Evolutionary conservation across 345 rosid genomes (phyloP), one percentile per base, ranked within the genome.

Genomic region (Citrus trifoliata): DNA sequence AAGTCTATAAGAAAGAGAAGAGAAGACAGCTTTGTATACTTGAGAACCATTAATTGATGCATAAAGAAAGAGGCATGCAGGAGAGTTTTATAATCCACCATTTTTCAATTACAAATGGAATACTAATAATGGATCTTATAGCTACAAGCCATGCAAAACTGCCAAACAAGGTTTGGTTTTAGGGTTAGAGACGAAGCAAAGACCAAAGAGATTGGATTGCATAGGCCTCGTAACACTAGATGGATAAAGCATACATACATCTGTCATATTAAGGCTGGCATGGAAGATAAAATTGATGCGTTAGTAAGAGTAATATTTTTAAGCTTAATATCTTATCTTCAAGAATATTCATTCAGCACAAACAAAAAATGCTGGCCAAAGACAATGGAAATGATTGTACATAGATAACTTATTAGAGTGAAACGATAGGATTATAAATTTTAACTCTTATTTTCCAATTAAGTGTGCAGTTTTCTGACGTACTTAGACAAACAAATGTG

Each of bases 271-370:
- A 12, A 42, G 51, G 0, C 16, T 32, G 22, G 10, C 12, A 7
- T 32, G 3, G 40, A 65, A 30, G 40, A 65, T 2, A 32, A 32
- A 32, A 32, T 65, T 30, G 6, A 65, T 24, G 68, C 5, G 5
- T 18, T 18, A 33, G 7, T 33, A 63, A 63, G 68, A 33, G 16
- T 3, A 18, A 65, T 25, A 21, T 32, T 69, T 69, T 69, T 69
- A 32, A 46, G 37, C 1, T 46, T 42, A 28, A 27, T 27, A 7
- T 65, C 68, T 70, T 70, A 25, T 70, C 73, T 12, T 33, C 32
- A 59, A 16, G 67, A 60, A 74, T 61, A 74, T 74, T 18, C 76
- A 25, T 38, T 14, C 32, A 48, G 76, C n/a, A 59, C 38, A 74
- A 74, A 61, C 67, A 19, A 37, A 25, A 74, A 38, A 16, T n/a